Conservation (phyloP, 257 asterid species). For the Rauvolfia tetraphylla region DNA sequence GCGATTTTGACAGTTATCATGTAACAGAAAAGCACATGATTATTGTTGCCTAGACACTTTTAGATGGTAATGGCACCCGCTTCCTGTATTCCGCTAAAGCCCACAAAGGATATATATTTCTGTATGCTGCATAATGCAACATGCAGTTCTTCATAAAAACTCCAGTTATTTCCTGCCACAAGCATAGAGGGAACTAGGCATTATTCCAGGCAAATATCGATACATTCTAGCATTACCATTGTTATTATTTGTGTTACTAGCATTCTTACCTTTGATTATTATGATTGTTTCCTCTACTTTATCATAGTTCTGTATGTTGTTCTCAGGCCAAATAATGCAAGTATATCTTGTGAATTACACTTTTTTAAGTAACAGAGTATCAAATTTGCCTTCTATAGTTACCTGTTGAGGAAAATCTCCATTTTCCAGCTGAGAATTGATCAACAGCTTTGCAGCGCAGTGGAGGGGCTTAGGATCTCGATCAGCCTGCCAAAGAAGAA, state of each 20-base stretch:
- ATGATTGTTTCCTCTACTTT: neutral
- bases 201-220: neutral
- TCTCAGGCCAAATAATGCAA: neutral
- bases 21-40: neutral
- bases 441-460: conserved; percentile 64
- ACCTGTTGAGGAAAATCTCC: conserved; percentile 95
- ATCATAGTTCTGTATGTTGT: neutral
- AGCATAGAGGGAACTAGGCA: neutral
- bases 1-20: neutral
- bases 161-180: conserved; percentile 65
- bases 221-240: neutral
- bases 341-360: neutral
- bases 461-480: conserved; percentile 70
- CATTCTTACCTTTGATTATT: neutral
- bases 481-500: conserved; percentile 24
- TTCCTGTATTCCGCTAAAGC: conserved; percentile 73
- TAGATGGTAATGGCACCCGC: conserved; percentile 17
- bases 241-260: neutral
- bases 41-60: neutral
- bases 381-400: neutral
- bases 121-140: conserved; percentile 75
- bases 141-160: conserved; percentile 80
- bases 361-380: neutral
- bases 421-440: conserved; percentile 72
- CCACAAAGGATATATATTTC: conserved; percentile 71